Evolutionary conservation across 805 yeast genomes (phyloP).

Genomic region (Metschnikowia gelsemii): DNA sequence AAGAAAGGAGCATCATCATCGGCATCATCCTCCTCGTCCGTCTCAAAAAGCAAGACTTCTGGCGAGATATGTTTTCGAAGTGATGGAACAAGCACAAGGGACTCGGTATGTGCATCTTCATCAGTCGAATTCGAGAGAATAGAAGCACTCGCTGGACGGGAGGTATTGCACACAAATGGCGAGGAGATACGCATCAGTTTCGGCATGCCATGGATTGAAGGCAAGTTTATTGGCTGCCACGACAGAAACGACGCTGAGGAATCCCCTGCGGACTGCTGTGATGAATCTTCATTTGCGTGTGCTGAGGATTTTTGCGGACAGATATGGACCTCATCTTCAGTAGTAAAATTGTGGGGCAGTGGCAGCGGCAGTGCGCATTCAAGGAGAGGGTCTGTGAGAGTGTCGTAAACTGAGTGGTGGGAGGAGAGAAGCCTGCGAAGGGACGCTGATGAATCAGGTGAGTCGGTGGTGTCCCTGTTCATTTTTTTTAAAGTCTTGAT

Average conservation of each 20-base stretch:
- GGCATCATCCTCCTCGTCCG: conserved; percentile 38
- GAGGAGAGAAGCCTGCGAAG: conserved; percentile 31
- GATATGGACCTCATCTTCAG: background rate
- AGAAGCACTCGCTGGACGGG: conserved; percentile 21
- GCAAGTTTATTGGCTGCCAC: conserved; percentile 33
- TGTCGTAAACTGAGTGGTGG: conserved; percentile 40
- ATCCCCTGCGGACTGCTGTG: conserved; percentile 3
- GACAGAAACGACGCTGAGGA: conserved; percentile 20
- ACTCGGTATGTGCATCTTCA: conserved; percentile 22
- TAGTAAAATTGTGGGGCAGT: background rate
- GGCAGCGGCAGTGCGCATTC: conserved; percentile 24
- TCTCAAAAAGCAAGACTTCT: conserved; percentile 41
- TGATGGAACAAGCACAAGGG: conserved; percentile 26
- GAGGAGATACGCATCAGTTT: conserved; percentile 13
- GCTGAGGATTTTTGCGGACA: background rate
- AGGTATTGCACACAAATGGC: conserved; percentile 6
- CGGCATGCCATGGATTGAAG: conserved; percentile 18
- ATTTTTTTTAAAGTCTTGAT: no score
- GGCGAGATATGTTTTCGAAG: conserved; percentile 16
- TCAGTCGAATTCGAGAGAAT: conserved; percentile 31
- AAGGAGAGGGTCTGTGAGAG: conserved; percentile 41
- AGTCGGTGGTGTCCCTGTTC: no score
- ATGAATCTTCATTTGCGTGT: background rate
- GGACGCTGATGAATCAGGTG: conserved; percentile 9
- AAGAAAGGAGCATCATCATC: conserved; percentile 15